These are phyloP conservation scores for Corynespora cassiicola DNA, from an alignment of 2,329 filamentous ascomycete species.

Conservation along the genomic window DNA sequence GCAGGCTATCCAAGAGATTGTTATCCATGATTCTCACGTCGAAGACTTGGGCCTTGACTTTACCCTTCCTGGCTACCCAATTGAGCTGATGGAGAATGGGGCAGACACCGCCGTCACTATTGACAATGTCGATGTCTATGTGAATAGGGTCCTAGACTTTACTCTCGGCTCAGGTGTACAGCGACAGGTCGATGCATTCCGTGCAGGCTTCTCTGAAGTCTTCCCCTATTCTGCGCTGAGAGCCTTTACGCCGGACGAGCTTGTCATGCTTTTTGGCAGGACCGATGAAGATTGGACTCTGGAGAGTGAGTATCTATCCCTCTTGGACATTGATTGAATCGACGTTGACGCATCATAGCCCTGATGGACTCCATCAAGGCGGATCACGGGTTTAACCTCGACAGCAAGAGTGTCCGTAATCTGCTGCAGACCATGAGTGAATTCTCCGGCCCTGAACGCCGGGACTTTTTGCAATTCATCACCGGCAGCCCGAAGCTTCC, in stretches of 20 bases:
- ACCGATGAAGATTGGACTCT: slow-evolving; percentile 97
- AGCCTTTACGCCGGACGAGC: slow-evolving; percentile 92
- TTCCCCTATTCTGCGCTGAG: slow-evolving; percentile 93
- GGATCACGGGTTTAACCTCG: slow-evolving; percentile 98
- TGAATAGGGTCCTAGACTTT: slow-evolving; percentile 89
- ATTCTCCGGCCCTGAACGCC: slow-evolving; percentile 73
- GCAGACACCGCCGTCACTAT: slow-evolving; percentile 79
- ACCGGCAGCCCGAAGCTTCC: slow-evolving; percentile 97
- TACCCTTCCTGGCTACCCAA: slow-evolving; percentile 90
- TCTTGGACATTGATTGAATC: slow-evolving; percentile 16
- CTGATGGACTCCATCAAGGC: slow-evolving; percentile 99
- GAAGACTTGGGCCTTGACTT: slow-evolving; percentile 94
- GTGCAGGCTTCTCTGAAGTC: slow-evolving; percentile 88
- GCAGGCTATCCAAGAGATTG: slow-evolving; percentile 70
- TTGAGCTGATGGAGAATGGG: slow-evolving; percentile 81
- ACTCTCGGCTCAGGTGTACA: slow-evolving; percentile 89
- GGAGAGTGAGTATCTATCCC: slow-evolving; percentile 73
- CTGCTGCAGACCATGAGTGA: slow-evolving; percentile 94
- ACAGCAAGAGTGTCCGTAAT: slow-evolving; percentile 94
- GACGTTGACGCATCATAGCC: slow-evolving; percentile 60
- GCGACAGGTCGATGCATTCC: slow-evolving; percentile 89
- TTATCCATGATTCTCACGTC: slow-evolving; percentile 76
- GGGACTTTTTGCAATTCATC: slow-evolving; percentile 96
- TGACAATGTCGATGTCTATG: slow-evolving; percentile 86
- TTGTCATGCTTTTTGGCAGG: slow-evolving; percentile 92